Base-by-base conservation (phyloP, 805 yeast genomes). In the Saturnispora sekii region DNA sequence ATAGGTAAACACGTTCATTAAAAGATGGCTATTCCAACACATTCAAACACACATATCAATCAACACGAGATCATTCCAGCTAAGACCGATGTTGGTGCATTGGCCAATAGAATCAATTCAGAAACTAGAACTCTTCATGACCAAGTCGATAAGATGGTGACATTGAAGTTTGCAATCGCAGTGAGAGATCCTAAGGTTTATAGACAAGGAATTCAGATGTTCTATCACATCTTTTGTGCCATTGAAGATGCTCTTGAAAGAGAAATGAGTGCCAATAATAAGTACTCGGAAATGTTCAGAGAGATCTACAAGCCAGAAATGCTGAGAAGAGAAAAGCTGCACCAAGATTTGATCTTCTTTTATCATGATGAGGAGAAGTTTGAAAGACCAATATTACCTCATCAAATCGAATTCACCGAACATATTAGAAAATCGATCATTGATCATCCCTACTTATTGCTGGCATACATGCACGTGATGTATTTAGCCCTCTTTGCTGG, bases 401-500 rank as follows among this genome's bases (percentile, higher is more conserved):
- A 73, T 49, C 87, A 84, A 61, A 75, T 77, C 36, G 76, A 66
- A 32, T 83, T 81, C 54, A 72, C 70, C 29, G 60, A 79, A 33
- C 87, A 81, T 58, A 82, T 85, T 45, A 63, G 67, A 33, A 59
- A 64, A 40, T 70, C 69, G 8, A 73, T 82, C 32, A 57, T 57
- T 36, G 78, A 73, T 38, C 79, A 81, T 56, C 95, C 95, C 7
- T 76, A 82, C 53, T 62, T 84, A 16, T 62, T 85, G 32, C 67
- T 85, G 39, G 93, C 95, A 5, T 85, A 85, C 61, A 76, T 86
- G 67, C 95, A 85, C 59, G 93, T 84, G 40, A 72, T 85, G 77
- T 85, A 85, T 63, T 65, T 85, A 57, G 95, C 93, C 0, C 70
- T 85, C 41, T 85, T 85, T 66, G 95, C 95, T 2, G 95, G 95